Percentiles rank a stretch among this genome's conserved stretches.
phyloP scores from a whole-genome alignment of 1,284 basidiomycete genomes.

The Irpex sp. region DNA sequence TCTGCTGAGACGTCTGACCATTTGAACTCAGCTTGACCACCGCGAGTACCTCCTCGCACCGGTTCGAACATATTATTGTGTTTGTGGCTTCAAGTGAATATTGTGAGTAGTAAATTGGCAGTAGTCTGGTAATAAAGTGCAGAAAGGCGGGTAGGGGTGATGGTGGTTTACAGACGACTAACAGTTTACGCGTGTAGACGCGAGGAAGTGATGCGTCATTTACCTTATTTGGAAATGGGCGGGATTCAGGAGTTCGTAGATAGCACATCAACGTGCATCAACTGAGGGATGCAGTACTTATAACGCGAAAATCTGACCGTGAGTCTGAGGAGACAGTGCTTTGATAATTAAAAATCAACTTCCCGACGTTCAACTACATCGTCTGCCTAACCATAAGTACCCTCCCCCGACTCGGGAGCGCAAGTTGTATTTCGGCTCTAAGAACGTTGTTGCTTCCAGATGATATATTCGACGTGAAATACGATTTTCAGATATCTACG shows the following conservation, averaged over 20 bases:
- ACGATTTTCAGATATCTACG: too few species aligned
- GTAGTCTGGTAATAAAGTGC: neutral
- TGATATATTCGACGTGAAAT: too few species aligned
- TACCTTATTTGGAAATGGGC: neutral
- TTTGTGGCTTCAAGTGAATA: neutral
- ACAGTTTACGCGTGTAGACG: neutral
- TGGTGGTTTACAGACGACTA: neutral
- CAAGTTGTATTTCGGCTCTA: too few species aligned
- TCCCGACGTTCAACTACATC: too few species aligned
- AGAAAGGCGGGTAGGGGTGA: neutral
- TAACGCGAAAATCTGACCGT: too few species aligned
- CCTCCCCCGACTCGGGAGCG: too few species aligned
- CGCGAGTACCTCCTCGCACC: slow-evolving; percentile 80
- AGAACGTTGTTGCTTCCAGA: too few species aligned
- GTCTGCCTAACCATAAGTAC: too few species aligned
- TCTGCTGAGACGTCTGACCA: slow-evolving; percentile 88
- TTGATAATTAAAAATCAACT: too few species aligned
- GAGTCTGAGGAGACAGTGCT: too few species aligned
- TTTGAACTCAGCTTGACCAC: slow-evolving; percentile 89
- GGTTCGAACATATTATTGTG: slow-evolving; percentile 66
- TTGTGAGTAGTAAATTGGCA: neutral
- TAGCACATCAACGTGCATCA: too few species aligned
- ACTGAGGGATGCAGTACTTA: too few species aligned
- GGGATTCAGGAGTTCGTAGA: neutral
- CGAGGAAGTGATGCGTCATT: neutral